Evolutionary conservation across 148 eudicot species (phyloP).

Genomic region (Rhododendron molle): DNA sequence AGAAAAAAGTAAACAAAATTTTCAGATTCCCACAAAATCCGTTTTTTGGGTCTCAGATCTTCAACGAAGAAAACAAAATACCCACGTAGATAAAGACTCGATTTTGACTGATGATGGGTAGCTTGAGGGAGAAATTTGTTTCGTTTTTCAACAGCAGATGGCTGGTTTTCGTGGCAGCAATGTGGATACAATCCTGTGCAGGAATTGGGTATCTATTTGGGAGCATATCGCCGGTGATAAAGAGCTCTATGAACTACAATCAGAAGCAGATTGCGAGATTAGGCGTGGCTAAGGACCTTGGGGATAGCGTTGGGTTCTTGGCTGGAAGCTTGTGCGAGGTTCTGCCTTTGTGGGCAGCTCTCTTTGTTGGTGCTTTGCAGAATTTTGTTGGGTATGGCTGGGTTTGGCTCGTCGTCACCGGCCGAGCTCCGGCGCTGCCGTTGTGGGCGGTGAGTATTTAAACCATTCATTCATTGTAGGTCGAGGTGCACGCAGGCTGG

Average conservation of each 20-base stretch:
- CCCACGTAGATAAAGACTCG: background rate
- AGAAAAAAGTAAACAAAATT: background rate
- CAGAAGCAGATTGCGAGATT: slow-evolving; percentile 83
- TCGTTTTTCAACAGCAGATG: slow-evolving; percentile 18
- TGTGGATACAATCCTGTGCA: slow-evolving; percentile 94
- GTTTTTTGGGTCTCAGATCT: background rate
- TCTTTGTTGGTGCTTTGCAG: slow-evolving; percentile 85
- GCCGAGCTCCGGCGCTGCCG: slow-evolving; percentile 65
- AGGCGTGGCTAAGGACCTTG: slow-evolving; percentile 90
- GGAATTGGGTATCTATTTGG: slow-evolving; percentile 95
- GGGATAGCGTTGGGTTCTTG: slow-evolving; percentile 92
- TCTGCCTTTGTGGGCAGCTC: slow-evolving; percentile 83
- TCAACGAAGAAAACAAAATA: background rate
- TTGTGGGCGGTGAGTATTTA: slow-evolving; percentile 78
- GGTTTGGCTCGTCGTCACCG: slow-evolving; percentile 82
- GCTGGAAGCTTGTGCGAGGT: slow-evolving; percentile 80
- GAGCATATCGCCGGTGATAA: slow-evolving; percentile 80
- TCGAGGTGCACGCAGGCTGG: no score
- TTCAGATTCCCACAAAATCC: background rate
- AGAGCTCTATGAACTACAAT: slow-evolving; percentile 64
- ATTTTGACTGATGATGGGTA: slow-evolving; percentile 1
- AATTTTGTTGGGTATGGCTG: slow-evolving; percentile 88
- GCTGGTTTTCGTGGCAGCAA: slow-evolving; percentile 30
- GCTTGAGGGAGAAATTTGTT: background rate
- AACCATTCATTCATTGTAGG: background rate